These are phyloP conservation scores for Coccinonectria pachysandricola DNA, from an alignment of 2,329 filamentous ascomycete genomes.

Conservation along the genomic window DNA sequence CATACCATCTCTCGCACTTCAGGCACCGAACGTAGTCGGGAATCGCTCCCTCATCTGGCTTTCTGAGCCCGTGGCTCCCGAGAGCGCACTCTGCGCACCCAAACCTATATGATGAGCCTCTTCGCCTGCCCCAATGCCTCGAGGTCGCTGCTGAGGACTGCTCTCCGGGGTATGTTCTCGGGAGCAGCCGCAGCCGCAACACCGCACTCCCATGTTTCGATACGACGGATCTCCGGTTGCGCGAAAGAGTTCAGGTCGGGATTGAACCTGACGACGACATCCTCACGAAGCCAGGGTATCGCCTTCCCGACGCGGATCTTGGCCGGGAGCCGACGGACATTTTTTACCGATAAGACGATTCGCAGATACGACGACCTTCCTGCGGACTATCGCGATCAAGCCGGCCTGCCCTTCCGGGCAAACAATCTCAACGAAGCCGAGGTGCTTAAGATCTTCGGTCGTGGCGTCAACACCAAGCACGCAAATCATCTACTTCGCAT, in stretches of 20 bases:
- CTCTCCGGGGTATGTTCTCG: slow-evolving; percentile 16
- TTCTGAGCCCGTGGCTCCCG: slow-evolving; percentile 12
- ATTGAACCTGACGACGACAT: slow-evolving; percentile 4
- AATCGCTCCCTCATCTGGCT: slow-evolving; percentile 8
- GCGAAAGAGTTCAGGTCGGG: slow-evolving; percentile 2
- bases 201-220: slow-evolving; percentile 11
- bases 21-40: slow-evolving; percentile 4
- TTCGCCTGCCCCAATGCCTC: slow-evolving; percentile 20
- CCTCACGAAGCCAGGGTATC: slow-evolving; percentile 5
- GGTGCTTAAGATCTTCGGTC: slow-evolving; percentile 39
- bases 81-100: slow-evolving; percentile 16
- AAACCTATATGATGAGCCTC: slow-evolving; percentile 17
- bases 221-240: slow-evolving; percentile 15
- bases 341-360: slow-evolving; percentile 30
- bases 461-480: slow-evolving; percentile 28
- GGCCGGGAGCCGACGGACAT: slow-evolving; percentile 19
- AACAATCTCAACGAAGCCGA: slow-evolving; percentile 40
- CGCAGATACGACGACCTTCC: slow-evolving; percentile 50
- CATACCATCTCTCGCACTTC: slow-evolving; percentile 9
- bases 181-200: slow-evolving; percentile 6
- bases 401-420: slow-evolving; percentile 42
- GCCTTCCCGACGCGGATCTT: slow-evolving; percentile 7
- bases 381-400: slow-evolving; percentile 42
- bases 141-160: slow-evolving; percentile 20
- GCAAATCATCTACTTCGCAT: slow-evolving; percentile 48